A percentile compares a stretch with the other conserved stretches of the same genome.
Evolutionary conservation across 2,329 filamentous ascomycete species (phyloP).

Genomic region (Seiridium cupressi): DNA sequence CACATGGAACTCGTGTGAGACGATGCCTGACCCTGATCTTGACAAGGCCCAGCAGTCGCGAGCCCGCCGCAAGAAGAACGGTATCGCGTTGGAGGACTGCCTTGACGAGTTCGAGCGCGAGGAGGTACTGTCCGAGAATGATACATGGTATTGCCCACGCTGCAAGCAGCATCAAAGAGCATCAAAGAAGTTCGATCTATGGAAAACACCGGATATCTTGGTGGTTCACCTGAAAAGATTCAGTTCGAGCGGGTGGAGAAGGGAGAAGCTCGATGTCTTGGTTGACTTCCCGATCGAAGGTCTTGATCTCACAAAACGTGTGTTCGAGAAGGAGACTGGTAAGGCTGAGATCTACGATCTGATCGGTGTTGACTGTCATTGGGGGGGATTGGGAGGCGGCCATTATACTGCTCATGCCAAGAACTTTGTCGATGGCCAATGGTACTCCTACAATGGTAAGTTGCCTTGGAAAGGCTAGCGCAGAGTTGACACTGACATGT

Average conservation of each 20-base stretch:
- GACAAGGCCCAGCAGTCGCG: slow-evolving; percentile 62
- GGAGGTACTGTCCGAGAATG: slow-evolving; percentile 89
- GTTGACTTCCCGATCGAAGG: slow-evolving; percentile 91
- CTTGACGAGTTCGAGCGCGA: slow-evolving; percentile 92
- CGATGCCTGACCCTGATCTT: slow-evolving; percentile 62
- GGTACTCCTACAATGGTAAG: slow-evolving; percentile 97
- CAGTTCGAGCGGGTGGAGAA: slow-evolving; percentile 75
- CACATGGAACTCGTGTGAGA: slow-evolving; percentile 54
- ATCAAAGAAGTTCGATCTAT: slow-evolving; percentile 94
- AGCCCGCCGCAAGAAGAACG: slow-evolving; percentile 64
- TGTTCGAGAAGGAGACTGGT: slow-evolving; percentile 76
- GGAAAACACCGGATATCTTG: slow-evolving; percentile 94
- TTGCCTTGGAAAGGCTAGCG: slow-evolving; percentile 8
- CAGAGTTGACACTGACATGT: neutral
- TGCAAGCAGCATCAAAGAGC: slow-evolving; percentile 93
- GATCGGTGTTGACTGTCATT: slow-evolving; percentile 95
- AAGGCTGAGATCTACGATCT: slow-evolving; percentile 88
- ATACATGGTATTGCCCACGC: slow-evolving; percentile 95
- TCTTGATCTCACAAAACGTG: slow-evolving; percentile 76
- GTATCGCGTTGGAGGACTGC: slow-evolving; percentile 85
- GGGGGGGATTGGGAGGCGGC: slow-evolving; percentile 86
- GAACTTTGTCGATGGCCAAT: slow-evolving; percentile 84
- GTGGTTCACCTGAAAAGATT: slow-evolving; percentile 96
- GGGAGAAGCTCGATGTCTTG: slow-evolving; percentile 87
- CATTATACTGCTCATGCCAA: slow-evolving; percentile 95